Evolutionary conservation across 163 green algal species (phyloP).

Genomic region (Scenedesmus sp.): DNA sequence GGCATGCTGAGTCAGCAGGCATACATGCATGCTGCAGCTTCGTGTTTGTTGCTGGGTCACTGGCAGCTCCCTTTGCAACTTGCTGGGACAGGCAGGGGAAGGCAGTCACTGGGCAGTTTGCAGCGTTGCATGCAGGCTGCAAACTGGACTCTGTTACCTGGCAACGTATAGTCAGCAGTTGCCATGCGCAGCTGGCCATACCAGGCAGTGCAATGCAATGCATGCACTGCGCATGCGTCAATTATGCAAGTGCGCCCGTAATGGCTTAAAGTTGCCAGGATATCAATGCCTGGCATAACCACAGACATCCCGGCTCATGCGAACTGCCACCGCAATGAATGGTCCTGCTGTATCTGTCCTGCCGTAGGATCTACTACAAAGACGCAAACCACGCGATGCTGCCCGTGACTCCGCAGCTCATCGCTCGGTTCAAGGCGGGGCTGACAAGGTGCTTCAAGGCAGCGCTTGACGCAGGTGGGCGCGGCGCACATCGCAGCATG

Average conservation of each 20-base stretch:
- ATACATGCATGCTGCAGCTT: background rate
- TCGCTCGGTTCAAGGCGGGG: background rate
- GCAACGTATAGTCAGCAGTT: no score
- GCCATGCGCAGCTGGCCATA: no score
- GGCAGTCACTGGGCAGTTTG: background rate
- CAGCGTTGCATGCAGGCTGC: background rate
- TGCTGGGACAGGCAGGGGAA: no score
- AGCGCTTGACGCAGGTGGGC: background rate
- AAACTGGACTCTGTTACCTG: background rate
- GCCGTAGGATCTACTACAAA: constrained; percentile 27
- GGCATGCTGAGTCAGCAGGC: background rate
- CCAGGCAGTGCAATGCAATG: no score
- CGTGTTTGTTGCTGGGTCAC: background rate
- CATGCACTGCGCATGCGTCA: no score
- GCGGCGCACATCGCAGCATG: background rate
- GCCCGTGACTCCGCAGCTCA: background rate
- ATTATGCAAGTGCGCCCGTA: no score
- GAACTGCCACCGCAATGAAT: background rate
- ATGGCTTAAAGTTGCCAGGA: no score
- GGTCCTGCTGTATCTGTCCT: background rate
- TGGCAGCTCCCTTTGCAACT: background rate
- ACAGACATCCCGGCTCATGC: background rate
- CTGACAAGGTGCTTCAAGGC: constrained; percentile 7
- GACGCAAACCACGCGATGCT: background rate
- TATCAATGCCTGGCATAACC: no score